Evolutionary conservation across 192 early-diverging fungal species (phyloP), one percentile per base, ranked within the genome.

Genomic region (Tieghemiomyces parasiticus): DNA sequence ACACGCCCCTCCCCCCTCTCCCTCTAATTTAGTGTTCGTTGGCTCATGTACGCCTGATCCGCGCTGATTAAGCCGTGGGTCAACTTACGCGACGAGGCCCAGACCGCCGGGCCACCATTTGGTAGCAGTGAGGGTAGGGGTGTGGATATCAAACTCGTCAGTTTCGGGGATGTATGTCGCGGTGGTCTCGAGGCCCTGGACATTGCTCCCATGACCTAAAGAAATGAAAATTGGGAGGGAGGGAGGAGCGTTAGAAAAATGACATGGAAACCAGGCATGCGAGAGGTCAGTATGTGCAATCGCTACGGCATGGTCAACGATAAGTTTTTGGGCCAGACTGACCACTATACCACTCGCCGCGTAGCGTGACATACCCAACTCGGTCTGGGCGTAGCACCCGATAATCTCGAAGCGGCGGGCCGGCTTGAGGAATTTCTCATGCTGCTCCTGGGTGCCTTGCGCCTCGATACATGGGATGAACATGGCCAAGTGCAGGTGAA

Each of bases 31-130:
- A n/a, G n/a, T n/a, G n/a, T n/a, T n/a, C n/a, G n/a, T n/a, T n/a
- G n/a, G n/a, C n/a, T n/a, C n/a, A n/a, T n/a, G n/a, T n/a, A n/a
- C n/a, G n/a, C n/a, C n/a, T n/a, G n/a, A n/a, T n/a, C n/a, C n/a
- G n/a, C n/a, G n/a, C n/a, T n/a, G n/a, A n/a, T n/a, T n/a, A n/a
- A n/a, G n/a, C n/a, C n/a, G n/a, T n/a, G n/a, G n/a, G n/a, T n/a
- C n/a, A n/a, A n/a, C n/a, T n/a, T n/a, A n/a, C n/a, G 82, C 81
- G 8, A 81, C 81, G 46, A 84, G 80, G 60, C 88, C 88, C 26
- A 93, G 73, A 28, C 84, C 85, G 46, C 88, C 90, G 35, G 83
- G 77, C 90, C 90, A 93, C 87, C 88, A 93, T 69, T 93, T 93
- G 69, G 78, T 68, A 0, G 88, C 74, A 35, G 87, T 85, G 46